Conservation (phyloP, 75 land plant species). For the Larix kaempferi region DNA sequence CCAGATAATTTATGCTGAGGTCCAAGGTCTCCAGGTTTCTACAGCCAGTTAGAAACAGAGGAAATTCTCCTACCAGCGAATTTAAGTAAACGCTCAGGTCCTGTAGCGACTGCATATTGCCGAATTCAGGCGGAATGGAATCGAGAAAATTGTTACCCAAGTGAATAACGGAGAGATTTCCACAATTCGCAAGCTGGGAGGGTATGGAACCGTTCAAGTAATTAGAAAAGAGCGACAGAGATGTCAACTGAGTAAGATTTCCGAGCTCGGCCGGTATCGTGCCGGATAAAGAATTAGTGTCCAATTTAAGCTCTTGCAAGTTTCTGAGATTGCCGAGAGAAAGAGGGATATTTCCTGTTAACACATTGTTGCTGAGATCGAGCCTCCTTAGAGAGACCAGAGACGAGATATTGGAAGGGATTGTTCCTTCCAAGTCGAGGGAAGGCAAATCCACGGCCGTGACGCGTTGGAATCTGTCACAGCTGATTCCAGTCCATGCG, state of each 20-base stretch:
- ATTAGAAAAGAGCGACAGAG: constrained; percentile 1
- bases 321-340: constrained; percentile 62
- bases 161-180: constrained; percentile 12
- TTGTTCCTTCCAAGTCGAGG: constrained; percentile 43
- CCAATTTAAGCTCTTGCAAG: constrained; percentile 48
- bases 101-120: constrained; percentile 25
- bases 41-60: constrained; percentile 49
- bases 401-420: constrained; percentile 39
- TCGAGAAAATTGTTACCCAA: constrained; percentile 31
- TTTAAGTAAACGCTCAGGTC: constrained; percentile 15
- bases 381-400: constrained; percentile 39
- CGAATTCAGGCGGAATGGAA: constrained; percentile 47
- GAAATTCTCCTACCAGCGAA: constrained; percentile 51
- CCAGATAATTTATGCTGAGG: constrained; percentile 48
- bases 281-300: constrained; percentile 67
- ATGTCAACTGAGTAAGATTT: neutral
- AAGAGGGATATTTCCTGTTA: constrained; percentile 64
- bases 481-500: constrained; percentile 13
- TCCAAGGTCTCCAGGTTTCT: constrained; percentile 31
- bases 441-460: constrained; percentile 35
- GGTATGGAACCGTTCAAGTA: constrained; percentile 26
- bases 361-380: constrained; percentile 64
- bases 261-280: constrained; percentile 49
- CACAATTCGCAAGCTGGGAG: constrained; percentile 9
- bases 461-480: constrained; percentile 28